Evolutionary conservation across 177 flowering plant species (phyloP).

Genomic region (Vitis hybrid): DNA sequence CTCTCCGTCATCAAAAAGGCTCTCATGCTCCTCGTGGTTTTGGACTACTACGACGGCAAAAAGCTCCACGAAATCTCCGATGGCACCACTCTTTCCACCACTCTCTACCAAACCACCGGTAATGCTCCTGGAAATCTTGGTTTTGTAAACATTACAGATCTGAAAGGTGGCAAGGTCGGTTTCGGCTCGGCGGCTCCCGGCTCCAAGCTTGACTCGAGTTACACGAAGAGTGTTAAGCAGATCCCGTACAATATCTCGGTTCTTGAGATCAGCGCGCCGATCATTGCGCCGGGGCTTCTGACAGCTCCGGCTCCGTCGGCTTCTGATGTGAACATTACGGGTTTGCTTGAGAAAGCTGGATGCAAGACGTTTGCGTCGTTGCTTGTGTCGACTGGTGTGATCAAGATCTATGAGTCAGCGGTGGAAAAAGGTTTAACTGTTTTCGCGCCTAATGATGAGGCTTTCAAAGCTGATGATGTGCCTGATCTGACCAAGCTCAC

Average conservation of each 20-base stretch:
- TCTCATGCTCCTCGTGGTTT: constrained; percentile 64
- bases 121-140: constrained; percentile 69
- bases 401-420: constrained; percentile 57
- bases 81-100: constrained; percentile 76
- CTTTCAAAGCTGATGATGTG: constrained; percentile 56
- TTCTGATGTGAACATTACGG: constrained; percentile 64
- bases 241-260: constrained; percentile 82
- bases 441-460: constrained; percentile 85
- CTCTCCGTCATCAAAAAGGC: constrained; percentile 67
- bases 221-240: constrained; percentile 61
- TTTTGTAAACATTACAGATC: constrained; percentile 85
- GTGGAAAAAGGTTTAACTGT: constrained; percentile 70
- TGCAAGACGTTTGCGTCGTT: constrained; percentile 75
- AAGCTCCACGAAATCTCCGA: constrained; percentile 85
- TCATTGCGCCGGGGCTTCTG: constrained; percentile 63
- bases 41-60: constrained; percentile 76
- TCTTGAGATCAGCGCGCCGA: constrained; percentile 63
- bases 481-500: constrained; percentile 73
- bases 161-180: constrained; percentile 79
- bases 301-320: constrained; percentile 66
- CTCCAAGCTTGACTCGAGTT: constrained; percentile 64
- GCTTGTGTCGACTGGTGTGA: constrained; percentile 56
- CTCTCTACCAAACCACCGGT: constrained; percentile 94
- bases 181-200: constrained; percentile 87
- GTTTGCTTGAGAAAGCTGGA: constrained; percentile 72